Evolutionary conservation across 2,329 filamentous ascomycete species (phyloP).

Genomic region (Tolypocladium guangdongense): DNA sequence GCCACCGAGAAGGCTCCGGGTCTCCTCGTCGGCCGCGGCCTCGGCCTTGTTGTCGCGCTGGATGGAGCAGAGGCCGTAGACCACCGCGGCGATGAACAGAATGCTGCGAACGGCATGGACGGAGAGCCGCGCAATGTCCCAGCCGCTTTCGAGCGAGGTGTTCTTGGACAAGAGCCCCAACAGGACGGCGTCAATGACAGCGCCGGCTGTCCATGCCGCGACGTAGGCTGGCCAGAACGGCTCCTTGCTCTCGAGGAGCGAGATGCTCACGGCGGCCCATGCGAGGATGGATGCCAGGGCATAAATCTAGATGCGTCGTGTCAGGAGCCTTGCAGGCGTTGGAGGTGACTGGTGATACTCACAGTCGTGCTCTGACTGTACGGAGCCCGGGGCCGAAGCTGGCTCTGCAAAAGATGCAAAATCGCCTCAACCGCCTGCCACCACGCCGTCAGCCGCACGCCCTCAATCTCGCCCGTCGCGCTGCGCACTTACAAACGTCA

Average conservation of each 20-base stretch:
- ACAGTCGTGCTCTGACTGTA: not conserved
- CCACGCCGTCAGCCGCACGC: not conserved
- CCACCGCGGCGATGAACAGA: not conserved
- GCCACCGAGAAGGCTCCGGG: not conserved
- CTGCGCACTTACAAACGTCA: not conserved
- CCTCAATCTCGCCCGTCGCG: too few species aligned
- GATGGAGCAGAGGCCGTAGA: not conserved
- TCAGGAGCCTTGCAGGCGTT: not conserved
- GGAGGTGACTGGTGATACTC: not conserved
- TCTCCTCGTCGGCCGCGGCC: slow-evolving; percentile 1
- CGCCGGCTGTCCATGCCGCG: slow-evolving; percentile 2
- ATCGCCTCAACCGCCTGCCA: not conserved
- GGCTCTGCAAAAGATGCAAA: not conserved
- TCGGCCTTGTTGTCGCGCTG: not conserved
- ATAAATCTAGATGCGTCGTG: not conserved
- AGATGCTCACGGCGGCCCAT: slow-evolving; percentile 4
- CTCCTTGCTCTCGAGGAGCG: slow-evolving; percentile 2
- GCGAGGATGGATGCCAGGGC: slow-evolving; percentile 2
- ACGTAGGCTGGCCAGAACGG: slow-evolving; percentile 6
- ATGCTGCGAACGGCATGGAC: not conserved
- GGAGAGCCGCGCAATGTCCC: not conserved
- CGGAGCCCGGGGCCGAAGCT: not conserved
- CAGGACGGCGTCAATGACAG: slow-evolving; percentile 1
- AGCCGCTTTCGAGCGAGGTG: not conserved
- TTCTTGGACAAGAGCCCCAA: not conserved